These are phyloP conservation scores for Mucuna pruriens DNA, from an alignment of 306 rosid species.

Conservation along the genomic window DNA sequence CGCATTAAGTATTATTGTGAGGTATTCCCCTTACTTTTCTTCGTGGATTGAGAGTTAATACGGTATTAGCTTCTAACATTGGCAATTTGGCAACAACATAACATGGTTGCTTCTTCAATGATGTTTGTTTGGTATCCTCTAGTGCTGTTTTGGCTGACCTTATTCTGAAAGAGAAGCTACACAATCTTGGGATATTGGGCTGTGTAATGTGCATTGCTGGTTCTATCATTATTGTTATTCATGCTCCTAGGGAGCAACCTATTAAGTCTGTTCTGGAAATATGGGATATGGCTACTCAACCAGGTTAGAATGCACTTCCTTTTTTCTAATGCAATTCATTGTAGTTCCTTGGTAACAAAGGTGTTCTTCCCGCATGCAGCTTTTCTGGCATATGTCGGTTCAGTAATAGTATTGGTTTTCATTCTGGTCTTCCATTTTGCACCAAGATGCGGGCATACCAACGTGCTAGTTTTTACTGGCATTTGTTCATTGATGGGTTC, in stretches of 20 bases:
- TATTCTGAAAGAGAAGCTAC: constrained; percentile 79
- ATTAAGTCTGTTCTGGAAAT: constrained; percentile 73
- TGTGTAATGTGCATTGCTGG: constrained; percentile 88
- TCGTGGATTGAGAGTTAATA: constrained; percentile 9
- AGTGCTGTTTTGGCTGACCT: constrained; percentile 90
- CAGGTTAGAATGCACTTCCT: constrained; percentile 55
- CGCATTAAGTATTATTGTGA: constrained; percentile 86
- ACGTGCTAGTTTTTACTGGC: constrained; percentile 78
- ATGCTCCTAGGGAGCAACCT: constrained; percentile 79
- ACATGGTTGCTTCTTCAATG: constrained; percentile 22
- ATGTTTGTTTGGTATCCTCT: constrained; percentile 30
- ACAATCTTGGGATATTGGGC: constrained; percentile 76
- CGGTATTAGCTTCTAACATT: constrained; percentile 12
- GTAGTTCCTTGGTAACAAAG: constrained; percentile 28
- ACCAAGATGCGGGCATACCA: constrained; percentile 78
- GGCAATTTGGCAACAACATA: too few species aligned
- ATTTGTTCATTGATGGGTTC: constrained; percentile 96
- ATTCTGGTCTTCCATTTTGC: constrained; percentile 75
- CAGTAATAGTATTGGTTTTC: constrained; percentile 73
- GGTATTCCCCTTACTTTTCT: constrained; percentile 54
- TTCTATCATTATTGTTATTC: constrained; percentile 67
- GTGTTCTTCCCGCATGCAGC: constrained; percentile 53
- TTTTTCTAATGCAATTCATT: background rate
- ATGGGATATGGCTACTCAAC: constrained; percentile 89
- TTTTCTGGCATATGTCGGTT: constrained; percentile 70